phyloP scores from a whole-genome alignment of 805 yeast species.

The Candida incommunis region DNA sequence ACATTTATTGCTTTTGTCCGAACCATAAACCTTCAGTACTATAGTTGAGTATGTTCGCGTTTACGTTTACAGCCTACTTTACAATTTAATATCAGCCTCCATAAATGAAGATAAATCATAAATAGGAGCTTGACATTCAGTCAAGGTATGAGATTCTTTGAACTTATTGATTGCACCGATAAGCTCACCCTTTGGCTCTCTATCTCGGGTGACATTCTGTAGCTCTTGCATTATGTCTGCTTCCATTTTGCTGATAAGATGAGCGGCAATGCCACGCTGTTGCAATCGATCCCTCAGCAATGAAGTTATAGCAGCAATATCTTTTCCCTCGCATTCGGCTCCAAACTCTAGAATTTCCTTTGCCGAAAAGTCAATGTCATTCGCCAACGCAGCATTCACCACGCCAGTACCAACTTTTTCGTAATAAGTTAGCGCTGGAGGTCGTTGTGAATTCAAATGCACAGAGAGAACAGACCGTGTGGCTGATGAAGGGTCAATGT shows the following conservation, averaged over 20 bases:
- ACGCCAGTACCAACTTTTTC: not conserved
- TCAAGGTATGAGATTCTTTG: not conserved
- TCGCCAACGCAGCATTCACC: not conserved
- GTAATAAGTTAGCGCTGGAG: not conserved
- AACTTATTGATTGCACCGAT: not conserved
- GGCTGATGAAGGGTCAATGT: not conserved
- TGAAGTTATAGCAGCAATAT: not conserved
- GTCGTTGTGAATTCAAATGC: not conserved
- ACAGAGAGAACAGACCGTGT: not conserved
- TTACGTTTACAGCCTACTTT: not conserved
- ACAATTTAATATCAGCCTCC: not conserved
- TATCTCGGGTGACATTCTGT: not conserved
- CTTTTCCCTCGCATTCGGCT: not conserved
- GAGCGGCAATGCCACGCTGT: not conserved
- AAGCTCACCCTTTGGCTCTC: not conserved
- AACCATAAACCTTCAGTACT: no score
- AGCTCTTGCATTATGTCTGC: not conserved
- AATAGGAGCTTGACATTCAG: conserved; percentile 1
- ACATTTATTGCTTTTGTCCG: no score
- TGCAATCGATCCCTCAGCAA: not conserved
- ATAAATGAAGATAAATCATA: not conserved
- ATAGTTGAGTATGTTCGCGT: no score
- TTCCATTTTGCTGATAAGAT: not conserved
- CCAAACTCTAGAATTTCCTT: not conserved
- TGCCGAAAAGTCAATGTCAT: not conserved